These are phyloP conservation scores for Yamadazyma dendronema DNA, from an alignment of 1,139 yeast genomes.

Conservation along the genomic window DNA sequence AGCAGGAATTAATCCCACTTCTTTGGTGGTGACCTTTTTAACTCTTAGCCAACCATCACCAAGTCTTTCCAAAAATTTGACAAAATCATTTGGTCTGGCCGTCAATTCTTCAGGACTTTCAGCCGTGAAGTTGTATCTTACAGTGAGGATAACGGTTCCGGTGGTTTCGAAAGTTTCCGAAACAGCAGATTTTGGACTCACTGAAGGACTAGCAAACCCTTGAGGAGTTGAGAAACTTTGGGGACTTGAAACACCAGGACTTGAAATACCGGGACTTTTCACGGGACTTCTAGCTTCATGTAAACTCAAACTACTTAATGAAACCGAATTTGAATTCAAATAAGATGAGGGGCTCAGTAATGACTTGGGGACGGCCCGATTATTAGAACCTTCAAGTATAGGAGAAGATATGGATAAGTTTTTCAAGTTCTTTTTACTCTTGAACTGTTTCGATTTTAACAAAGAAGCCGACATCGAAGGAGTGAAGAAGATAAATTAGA, in stretches of 20 bases:
- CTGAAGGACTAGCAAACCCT: constrained; percentile 1
- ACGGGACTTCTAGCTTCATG: not conserved
- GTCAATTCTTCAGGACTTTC: constrained; percentile 34
- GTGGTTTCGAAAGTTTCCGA: constrained; percentile 2
- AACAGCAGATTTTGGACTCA: constrained; percentile 3
- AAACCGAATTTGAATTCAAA: constrained; percentile 4
- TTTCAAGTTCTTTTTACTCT: constrained; percentile 28
- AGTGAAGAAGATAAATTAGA: not conserved
- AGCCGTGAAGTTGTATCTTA: constrained; percentile 35
- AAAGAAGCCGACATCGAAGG: constrained; percentile 26
- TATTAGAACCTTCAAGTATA: constrained; percentile 7
- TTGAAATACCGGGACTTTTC: not conserved
- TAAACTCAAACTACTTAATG: constrained; percentile 5
- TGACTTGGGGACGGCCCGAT: constrained; percentile 5
- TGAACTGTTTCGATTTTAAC: constrained; percentile 28
- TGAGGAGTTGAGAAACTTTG: not conserved
- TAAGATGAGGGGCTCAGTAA: constrained; percentile 5
- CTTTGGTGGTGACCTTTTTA: constrained; percentile 31
- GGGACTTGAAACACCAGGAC: not conserved
- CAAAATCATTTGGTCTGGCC: constrained; percentile 34
- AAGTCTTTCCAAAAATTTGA: constrained; percentile 38
- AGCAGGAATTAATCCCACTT: constrained; percentile 43
- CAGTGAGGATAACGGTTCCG: constrained; percentile 27
- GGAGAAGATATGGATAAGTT: constrained; percentile 31
- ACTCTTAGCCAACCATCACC: constrained; percentile 47